A percentile compares a stretch with the other conserved stretches of the same genome.
These are phyloP conservation scores for Plasmodium gaboni DNA, from an alignment of 169 alveolate genomes.

Conservation along the genomic window DNA sequence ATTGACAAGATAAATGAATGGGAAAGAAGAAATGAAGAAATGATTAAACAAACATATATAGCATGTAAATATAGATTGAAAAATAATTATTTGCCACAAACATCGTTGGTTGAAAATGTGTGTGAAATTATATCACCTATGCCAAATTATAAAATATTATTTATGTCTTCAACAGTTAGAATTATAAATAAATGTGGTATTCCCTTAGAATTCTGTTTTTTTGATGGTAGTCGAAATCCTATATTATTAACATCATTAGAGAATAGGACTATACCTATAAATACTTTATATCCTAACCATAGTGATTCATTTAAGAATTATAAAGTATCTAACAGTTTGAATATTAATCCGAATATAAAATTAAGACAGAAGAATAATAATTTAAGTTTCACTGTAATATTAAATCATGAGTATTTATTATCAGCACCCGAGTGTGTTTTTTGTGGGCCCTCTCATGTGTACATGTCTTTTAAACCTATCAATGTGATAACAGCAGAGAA, in stretches of 20 bases:
- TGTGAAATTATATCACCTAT: constrained; percentile 89
- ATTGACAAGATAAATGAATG: constrained; percentile 14
- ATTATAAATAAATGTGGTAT: constrained; percentile 87
- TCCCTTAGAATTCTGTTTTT: constrained; percentile 87
- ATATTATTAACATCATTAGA: constrained; percentile 81
- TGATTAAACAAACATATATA: constrained; percentile 47
- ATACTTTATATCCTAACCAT: constrained; percentile 65
- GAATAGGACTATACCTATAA: constrained; percentile 81
- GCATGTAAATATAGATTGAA: constrained; percentile 21
- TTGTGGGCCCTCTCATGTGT: constrained; percentile 74
- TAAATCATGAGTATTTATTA: constrained; percentile 78
- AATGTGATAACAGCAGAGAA: constrained; percentile 45
- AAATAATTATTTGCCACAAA: constrained; percentile 49
- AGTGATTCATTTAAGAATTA: constrained; percentile 71
- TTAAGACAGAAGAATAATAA: constrained; percentile 65
- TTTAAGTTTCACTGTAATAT: constrained; percentile 59
- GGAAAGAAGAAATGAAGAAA: constrained; percentile 31
- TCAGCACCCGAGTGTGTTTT: constrained; percentile 72
- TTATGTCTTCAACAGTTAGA: constrained; percentile 87
- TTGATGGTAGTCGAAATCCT: constrained; percentile 80
- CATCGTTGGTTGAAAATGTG: constrained; percentile 73
- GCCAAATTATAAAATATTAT: constrained; percentile 88
- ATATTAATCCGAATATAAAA: constrained; percentile 59
- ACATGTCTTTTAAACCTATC: constrained; percentile 58
- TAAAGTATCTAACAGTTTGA: constrained; percentile 70